Evolutionary conservation across 176 grass and related monocot species (phyloP).

Genomic region (barley (Hordeum vulgare)): DNA sequence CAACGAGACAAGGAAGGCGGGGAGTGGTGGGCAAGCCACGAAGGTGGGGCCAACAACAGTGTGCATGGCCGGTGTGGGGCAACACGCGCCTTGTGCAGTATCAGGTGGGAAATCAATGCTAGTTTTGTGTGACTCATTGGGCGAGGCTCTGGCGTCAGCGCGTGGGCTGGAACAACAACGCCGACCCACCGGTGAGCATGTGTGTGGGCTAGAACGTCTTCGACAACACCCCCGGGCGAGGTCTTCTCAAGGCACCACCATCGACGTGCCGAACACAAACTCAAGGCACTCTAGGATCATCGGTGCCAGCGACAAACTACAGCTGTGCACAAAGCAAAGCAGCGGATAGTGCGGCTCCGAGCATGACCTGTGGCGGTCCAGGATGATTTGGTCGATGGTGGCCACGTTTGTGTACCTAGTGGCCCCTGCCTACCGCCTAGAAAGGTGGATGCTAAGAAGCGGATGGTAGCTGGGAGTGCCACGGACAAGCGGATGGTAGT

Average conservation of each 20-base stretch:
- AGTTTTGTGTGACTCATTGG: background rate
- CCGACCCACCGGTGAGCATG: too few relatives aligned
- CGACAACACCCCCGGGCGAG: slow-evolving; percentile 55
- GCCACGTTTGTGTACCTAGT: slow-evolving; percentile 92
- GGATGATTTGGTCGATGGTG: slow-evolving; percentile 92
- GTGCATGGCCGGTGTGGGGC: background rate
- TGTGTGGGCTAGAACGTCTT: too few relatives aligned
- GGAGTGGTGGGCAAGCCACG: background rate
- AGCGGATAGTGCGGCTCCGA: slow-evolving; percentile 28
- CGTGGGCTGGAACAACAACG: too few relatives aligned
- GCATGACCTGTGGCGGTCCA: slow-evolving; percentile 51
- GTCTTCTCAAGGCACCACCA: slow-evolving; percentile 78
- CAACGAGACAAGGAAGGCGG: background rate
- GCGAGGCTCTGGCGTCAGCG: background rate
- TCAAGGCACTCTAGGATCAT: slow-evolving; percentile 57
- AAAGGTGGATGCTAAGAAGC: slow-evolving; percentile 82
- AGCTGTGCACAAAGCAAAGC: slow-evolving; percentile 88
- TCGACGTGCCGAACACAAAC: slow-evolving; percentile 49
- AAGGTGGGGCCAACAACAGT: background rate
- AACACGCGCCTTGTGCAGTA: background rate
- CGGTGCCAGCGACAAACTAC: slow-evolving; percentile 77
- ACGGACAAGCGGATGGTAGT: slow-evolving; percentile 50
- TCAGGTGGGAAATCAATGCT: background rate
- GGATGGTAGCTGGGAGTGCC: slow-evolving; percentile 40
- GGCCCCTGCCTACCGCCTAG: slow-evolving; percentile 52